These are phyloP conservation scores for Pisolithus microcarpus DNA, from an alignment of 768 basidiomycete species.

Conservation along the genomic window DNA sequence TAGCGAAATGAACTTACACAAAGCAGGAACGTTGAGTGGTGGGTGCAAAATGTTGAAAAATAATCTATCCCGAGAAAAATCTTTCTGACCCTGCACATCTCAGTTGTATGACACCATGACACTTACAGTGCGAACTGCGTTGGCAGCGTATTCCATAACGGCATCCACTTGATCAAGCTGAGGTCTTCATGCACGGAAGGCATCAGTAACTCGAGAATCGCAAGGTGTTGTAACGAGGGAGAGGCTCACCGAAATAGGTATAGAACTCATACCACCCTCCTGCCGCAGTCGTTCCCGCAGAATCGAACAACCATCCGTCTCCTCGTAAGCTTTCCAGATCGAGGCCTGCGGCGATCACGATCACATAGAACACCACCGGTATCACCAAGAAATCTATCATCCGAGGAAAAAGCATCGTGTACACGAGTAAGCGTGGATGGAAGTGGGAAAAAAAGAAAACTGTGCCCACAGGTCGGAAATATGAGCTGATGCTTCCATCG, in stretches of 20 bases:
- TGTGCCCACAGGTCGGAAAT: constrained; percentile 73
- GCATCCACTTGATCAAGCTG: constrained; percentile 47
- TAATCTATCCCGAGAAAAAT: constrained; percentile 35
- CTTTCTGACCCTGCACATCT: no score
- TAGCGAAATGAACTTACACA: constrained; percentile 41
- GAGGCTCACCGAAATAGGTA: constrained; percentile 59
- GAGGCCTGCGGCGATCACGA: constrained; percentile 57
- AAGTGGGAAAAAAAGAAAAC: constrained; percentile 10
- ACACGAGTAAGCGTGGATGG: not conserved
- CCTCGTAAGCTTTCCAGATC: constrained; percentile 53
- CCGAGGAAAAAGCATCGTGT: not conserved
- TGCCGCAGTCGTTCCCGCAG: constrained; percentile 23
- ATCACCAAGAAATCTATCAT: constrained; percentile 69
- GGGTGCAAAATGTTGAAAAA: constrained; percentile 85
- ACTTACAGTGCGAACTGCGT: constrained; percentile 88
- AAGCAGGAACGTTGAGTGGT: constrained; percentile 82
- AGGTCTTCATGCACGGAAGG: constrained; percentile 41
- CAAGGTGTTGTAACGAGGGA: not conserved
- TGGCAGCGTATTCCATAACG: constrained; percentile 79
- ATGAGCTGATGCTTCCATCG: constrained; percentile 81
- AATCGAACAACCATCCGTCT: constrained; percentile 82
- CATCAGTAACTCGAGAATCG: not conserved
- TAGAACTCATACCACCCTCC: constrained; percentile 81
- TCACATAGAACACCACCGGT: constrained; percentile 76
- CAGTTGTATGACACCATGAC: constrained; percentile 15